Base-by-base conservation (phyloP, 2,329 filamentous ascomycete species). In the Zymoseptoria pseudotritici region DNA sequence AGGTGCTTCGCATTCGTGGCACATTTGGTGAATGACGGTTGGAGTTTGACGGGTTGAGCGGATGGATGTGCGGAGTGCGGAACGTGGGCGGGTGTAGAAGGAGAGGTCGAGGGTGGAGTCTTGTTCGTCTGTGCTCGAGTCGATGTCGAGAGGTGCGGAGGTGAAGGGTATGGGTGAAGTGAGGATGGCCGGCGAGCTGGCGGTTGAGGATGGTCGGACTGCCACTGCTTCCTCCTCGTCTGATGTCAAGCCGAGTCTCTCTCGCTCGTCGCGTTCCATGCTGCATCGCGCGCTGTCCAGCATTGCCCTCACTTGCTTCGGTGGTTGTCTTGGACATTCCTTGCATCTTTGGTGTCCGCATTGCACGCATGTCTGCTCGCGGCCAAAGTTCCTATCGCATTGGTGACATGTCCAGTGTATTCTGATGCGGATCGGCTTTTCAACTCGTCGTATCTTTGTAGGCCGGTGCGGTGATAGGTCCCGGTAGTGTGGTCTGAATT, bases 261-360 rank as follows among this genome's bases (percentile, higher is more conserved):
- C 22, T 52, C 31, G 56, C 55, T 21, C 29, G 50, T 17, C 50
- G 52, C 46, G 53, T 71, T 66, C 63, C 69, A 56, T 68, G 58
- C 66, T 70, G 61, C 76, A 83, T 61, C 84, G 82, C 65, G 83
- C 80, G 24, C 31, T 63, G 61, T 80, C 74, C 66, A 78, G 77
- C 69, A 84, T 79, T 63, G 78, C 79, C 65, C 84, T 81, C 67
- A 77, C 81, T 66, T 83, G 85, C 76, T 86, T 86, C 57, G 83
- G 79, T 36, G 91, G 91, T 68, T 88, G 84, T 58, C 90, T 85
- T 26, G 85, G 83, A 73, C 92, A 97, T 70, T 88, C 86, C 70
- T 84, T 88, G 82, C 92, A 97, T 66, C 90, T 85, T 53, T 80
- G 79, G 76, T 97, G 92, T 67, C 88, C 82, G 77, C 92, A 97